Percentiles rank a stretch among this genome's conserved stretches.
Conservation (phyloP, 2,329 filamentous ascomycete species). For the Nectriaceae sp. region DNA sequence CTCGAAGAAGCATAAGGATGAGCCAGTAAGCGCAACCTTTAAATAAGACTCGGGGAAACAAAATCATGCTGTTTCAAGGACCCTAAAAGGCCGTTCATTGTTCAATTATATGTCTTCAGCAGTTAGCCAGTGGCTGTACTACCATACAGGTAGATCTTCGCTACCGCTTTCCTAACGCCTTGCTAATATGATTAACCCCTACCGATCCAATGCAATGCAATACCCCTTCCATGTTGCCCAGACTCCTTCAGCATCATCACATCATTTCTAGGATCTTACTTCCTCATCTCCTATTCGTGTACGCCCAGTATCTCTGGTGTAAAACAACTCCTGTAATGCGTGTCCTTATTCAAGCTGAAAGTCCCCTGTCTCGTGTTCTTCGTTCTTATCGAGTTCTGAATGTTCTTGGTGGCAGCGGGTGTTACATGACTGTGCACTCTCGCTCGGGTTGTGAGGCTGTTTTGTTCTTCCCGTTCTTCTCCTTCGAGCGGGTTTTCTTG, state of each 20-base stretch:
- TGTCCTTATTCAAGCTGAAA: not conserved
- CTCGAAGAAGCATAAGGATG: no score
- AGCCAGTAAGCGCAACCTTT: no score
- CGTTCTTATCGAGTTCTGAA: not conserved
- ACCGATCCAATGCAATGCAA: no score
- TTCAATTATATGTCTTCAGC: no score
- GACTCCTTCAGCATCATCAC: not conserved
- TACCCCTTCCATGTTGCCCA: not conserved
- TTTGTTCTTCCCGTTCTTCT: conserved; percentile 39
- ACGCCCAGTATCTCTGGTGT: not conserved
- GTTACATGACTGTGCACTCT: conserved; percentile 51
- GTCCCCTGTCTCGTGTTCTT: not conserved
- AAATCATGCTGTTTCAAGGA: no score
- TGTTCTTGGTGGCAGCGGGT: not conserved
- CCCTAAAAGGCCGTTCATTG: no score
- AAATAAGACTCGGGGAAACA: no score
- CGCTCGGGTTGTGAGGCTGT: conserved; percentile 42
- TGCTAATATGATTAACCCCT: no score
- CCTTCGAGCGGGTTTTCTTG: conserved; percentile 41
- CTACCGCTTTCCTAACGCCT: no score
- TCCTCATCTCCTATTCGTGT: not conserved
- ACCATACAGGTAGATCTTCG: no score
- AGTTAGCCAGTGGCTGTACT: no score
- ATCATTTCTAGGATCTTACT: not conserved
- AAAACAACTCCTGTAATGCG: not conserved